These are phyloP conservation scores for Xerocomus potaroensis DNA, from an alignment of 768 basidiomycete species.

Conservation along the genomic window DNA sequence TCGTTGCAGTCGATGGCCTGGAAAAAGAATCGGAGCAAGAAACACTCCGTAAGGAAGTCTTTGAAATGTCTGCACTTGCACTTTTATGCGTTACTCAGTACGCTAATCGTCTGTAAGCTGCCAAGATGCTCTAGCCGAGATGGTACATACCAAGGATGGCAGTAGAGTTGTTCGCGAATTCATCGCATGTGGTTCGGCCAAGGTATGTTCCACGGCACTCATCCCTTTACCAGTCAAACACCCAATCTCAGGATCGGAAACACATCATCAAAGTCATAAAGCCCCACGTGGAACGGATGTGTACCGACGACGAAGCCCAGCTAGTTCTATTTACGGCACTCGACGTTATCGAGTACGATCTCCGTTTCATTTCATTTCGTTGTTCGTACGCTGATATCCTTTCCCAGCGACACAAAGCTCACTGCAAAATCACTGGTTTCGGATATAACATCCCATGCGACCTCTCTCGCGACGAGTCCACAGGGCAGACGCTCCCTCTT, in stretches of 20 bases:
- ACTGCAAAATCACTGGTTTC: constrained; percentile 74
- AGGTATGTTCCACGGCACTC: constrained; percentile 40
- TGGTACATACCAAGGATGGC: constrained; percentile 93
- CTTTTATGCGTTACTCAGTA: not conserved
- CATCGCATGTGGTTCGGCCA: constrained; percentile 77
- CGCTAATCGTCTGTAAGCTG: constrained; percentile 43
- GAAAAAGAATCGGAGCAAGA: constrained; percentile 66
- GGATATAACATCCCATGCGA: constrained; percentile 57
- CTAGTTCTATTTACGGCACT: constrained; percentile 85
- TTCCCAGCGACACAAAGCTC: constrained; percentile 81
- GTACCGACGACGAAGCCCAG: constrained; percentile 85
- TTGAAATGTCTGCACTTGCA: constrained; percentile 57
- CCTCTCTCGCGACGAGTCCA: constrained; percentile 52
- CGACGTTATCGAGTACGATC: constrained; percentile 80
- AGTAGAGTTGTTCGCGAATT: constrained; percentile 84
- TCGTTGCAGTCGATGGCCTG: constrained; percentile 54
- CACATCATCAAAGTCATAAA: constrained; percentile 85
- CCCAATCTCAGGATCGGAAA: constrained; percentile 68
- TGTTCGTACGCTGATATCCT: not conserved
- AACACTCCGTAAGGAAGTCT: constrained; percentile 72
- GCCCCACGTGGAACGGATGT: constrained; percentile 86
- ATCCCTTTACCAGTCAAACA: not conserved
- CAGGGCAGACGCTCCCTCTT: constrained; percentile 82
- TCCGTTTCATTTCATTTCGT: not conserved
- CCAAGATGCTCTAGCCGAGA: constrained; percentile 82